These are phyloP conservation scores for Aspergillus glaucus DNA, from an alignment of 2,329 filamentous ascomycete species.

Conservation along the genomic window DNA sequence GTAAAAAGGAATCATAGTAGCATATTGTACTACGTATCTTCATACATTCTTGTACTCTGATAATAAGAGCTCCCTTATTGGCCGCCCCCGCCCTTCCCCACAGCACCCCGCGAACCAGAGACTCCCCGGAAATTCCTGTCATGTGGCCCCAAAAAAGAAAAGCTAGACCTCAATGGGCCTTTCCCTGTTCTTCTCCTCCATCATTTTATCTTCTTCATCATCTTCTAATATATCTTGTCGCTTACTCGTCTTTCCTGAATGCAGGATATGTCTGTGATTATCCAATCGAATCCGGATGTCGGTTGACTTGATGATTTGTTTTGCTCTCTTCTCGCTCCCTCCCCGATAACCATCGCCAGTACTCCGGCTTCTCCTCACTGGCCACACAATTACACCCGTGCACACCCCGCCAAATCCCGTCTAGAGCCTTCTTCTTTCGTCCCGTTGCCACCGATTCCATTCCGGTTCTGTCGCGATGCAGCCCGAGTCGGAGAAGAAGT, in stretches of 20 bases:
- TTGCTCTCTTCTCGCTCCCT: background rate
- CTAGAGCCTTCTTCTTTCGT: background rate
- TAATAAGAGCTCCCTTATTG: background rate
- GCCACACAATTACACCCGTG: background rate
- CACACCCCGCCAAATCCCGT: background rate
- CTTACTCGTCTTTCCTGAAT: background rate
- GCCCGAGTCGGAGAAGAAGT: conserved; percentile 16
- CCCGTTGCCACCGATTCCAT: background rate
- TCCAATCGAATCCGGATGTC: conserved; percentile 2
- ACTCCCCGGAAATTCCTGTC: background rate
- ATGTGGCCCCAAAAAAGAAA: background rate
- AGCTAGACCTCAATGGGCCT: background rate
- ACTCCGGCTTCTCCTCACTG: background rate
- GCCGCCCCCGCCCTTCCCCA: background rate
- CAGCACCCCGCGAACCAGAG: conserved; percentile 1
- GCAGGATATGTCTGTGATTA: background rate
- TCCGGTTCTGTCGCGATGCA: conserved; percentile 14
- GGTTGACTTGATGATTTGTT: conserved; percentile 4
- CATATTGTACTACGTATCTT: background rate
- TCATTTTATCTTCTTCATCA: background rate
- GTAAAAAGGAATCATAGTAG: background rate
- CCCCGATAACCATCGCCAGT: background rate
- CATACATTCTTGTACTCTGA: background rate
- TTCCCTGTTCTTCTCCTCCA: background rate
- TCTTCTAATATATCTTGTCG: background rate